Evolutionary conservation across 345 rosid genomes (phyloP).

Genomic region (Aquilaria malaccensis): DNA sequence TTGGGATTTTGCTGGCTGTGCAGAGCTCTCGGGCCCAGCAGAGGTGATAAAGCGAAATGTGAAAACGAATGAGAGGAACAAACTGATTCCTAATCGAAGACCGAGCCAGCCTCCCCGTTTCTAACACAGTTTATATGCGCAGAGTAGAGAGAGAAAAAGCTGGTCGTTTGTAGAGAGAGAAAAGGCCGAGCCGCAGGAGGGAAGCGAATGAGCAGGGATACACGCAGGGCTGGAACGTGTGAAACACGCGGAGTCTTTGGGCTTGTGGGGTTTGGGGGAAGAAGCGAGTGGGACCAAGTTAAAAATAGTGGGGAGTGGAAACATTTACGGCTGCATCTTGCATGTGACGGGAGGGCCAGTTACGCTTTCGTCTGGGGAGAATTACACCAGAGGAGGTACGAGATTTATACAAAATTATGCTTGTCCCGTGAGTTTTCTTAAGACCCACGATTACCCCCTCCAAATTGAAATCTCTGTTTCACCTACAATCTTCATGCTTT

Average conservation of each 20-base stretch:
- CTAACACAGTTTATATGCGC: too few species aligned
- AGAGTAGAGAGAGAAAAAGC: background rate
- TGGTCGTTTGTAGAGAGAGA: slow-evolving; percentile 31
- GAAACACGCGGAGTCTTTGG: too few species aligned
- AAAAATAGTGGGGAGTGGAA: slow-evolving; percentile 2
- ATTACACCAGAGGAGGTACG: background rate
- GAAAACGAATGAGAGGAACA: background rate
- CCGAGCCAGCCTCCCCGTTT: too few species aligned
- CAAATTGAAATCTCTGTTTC: background rate
- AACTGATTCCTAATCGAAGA: too few species aligned
- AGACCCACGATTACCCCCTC: too few species aligned
- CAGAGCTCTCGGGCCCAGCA: slow-evolving; percentile 30
- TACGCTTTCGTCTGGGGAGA: too few species aligned
- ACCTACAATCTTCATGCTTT: background rate
- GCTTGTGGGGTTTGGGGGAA: slow-evolving; percentile 13
- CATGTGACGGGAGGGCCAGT: too few species aligned
- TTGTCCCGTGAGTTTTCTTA: too few species aligned
- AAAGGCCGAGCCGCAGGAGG: background rate
- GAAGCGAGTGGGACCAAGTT: slow-evolving; percentile 13
- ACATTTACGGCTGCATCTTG: too few species aligned
- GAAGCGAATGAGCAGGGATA: too few species aligned
- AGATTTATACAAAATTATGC: background rate
- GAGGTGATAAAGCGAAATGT: background rate
- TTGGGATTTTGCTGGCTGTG: slow-evolving; percentile 15
- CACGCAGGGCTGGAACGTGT: too few species aligned